Base-by-base conservation (phyloP, 1,284 basidiomycete species). In the Leccinum subrobustum region DNA sequence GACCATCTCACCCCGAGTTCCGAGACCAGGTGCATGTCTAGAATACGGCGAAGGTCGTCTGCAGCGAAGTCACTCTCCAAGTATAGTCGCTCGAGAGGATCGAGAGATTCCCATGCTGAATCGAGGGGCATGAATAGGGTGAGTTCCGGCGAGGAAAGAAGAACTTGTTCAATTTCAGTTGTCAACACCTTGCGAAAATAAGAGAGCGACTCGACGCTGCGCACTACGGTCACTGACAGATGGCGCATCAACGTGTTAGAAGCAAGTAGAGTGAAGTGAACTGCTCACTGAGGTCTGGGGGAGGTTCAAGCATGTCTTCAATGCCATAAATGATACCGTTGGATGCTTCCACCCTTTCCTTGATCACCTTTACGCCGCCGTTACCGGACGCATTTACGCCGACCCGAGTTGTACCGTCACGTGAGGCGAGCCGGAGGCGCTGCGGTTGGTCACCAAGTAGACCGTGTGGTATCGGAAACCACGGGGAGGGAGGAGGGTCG, bases 121-220 rank as follows among this genome's bases (percentile, higher is more conserved):
- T 97, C 85, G 14, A 89, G 81, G 0, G 97, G 96, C 2, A 97
- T 82, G 74, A 99, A 99, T 39, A 99, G 68, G 0, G 96, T 98
- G 35, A 97, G 77, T 68, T 91, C 88, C 0, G 92, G 78, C 0
- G 84, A 86, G 54, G 76, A 76, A 60, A 86, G 86, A 42, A 93
- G 78, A 37, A 82, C 76, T n/a, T 75, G 68, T 47, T 77, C 69
- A 47, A 89, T 81, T 52, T 83, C 81, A 1, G 83, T 74, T 4
- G 86, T 90, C 59, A 90, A 74, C 58, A 92, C 83, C 60, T 80
- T 83, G 62, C 83, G 74, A 63, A 94, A 87, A 74, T 92, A 93
- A 14, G 87, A 85, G 29, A 93, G 73, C 1, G 84, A 81, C 3
- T 85, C 73, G 61, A 89, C 83, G 33, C 79, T 75, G 8, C 79